A percentile compares a stretch with the other conserved stretches of the same genome.
Conservation (phyloP, 805 yeast genomes). For the Spathaspora boniae region DNA sequence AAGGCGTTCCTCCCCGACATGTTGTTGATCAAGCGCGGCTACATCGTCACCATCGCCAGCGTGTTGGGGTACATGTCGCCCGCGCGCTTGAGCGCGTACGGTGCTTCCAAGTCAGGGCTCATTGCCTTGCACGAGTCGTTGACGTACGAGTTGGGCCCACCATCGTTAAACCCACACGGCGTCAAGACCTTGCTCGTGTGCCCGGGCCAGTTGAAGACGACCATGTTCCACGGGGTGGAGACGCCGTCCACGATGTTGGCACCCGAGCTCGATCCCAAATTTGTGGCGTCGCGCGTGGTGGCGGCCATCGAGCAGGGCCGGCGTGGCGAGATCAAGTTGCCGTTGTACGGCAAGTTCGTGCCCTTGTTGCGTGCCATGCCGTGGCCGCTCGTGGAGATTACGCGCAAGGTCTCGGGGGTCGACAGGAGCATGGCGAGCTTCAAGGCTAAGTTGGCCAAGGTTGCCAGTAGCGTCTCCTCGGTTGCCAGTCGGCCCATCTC, state of each 20-base stretch:
- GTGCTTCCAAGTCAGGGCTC: constrained; percentile 86
- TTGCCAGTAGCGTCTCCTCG: constrained; percentile 13
- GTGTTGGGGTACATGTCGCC: constrained; percentile 85
- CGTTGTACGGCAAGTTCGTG: constrained; percentile 71
- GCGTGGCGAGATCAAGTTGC: constrained; percentile 67
- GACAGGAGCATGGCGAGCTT: constrained; percentile 48
- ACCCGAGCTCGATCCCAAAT: constrained; percentile 70
- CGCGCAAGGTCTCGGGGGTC: constrained; percentile 62
- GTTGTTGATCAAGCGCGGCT: constrained; percentile 61
- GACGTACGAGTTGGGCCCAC: constrained; percentile 62
- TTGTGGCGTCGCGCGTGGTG: constrained; percentile 60
- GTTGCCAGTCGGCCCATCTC: constrained; percentile 7
- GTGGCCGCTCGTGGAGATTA: constrained; percentile 58
- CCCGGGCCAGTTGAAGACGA: constrained; percentile 83
- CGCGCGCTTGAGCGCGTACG: constrained; percentile 76
- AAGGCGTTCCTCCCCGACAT: constrained; percentile 73
- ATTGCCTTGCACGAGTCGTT: constrained; percentile 83
- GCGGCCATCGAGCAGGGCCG: constrained; percentile 56
- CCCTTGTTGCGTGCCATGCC: constrained; percentile 73
- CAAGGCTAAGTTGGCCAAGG: constrained; percentile 10
- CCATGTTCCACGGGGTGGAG: constrained; percentile 65
- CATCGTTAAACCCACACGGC: constrained; percentile 43
- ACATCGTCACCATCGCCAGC: constrained; percentile 77
- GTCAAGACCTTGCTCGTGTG: constrained; percentile 74
- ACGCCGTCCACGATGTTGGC: constrained; percentile 79